These are phyloP conservation scores for Sclerospora graminicola DNA, from an alignment of 352 stramenopile species.

Conservation along the genomic window DNA sequence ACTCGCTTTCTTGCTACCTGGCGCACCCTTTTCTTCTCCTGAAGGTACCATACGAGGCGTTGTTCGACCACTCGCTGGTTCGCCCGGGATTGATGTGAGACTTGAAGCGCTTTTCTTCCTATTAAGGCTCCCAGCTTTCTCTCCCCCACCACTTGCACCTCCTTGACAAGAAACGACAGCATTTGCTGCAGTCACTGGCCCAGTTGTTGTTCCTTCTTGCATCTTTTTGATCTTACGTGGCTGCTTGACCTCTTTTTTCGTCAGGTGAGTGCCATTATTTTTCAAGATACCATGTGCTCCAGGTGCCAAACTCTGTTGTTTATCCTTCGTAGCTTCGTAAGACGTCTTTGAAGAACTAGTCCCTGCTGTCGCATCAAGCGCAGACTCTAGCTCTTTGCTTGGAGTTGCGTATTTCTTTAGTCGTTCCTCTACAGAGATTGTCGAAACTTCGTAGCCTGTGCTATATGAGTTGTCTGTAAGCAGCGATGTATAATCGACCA, in stretches of 20 bases:
- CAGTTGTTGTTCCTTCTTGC: constrained; percentile 27
- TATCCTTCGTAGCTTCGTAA: constrained; percentile 16
- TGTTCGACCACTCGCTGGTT: constrained; percentile 5
- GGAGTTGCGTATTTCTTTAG: constrained; percentile 33
- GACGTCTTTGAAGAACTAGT: background rate
- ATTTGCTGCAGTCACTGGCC: constrained; percentile 2
- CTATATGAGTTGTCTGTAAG: constrained; percentile 75
- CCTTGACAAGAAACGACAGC: constrained; percentile 5
- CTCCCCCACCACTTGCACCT: constrained; percentile 6
- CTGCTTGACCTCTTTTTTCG: constrained; percentile 67
- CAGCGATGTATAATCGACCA: constrained; percentile 61
- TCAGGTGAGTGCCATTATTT: constrained; percentile 18
- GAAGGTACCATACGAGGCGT: constrained; percentile 18
- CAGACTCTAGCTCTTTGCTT: constrained; percentile 34
- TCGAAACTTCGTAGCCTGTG: constrained; percentile 65
- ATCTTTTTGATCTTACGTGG: constrained; percentile 62
- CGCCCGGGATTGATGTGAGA: constrained; percentile 6
- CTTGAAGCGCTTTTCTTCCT: constrained; percentile 19
- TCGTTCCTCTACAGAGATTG: constrained; percentile 47
- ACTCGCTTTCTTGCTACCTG: constrained; percentile 30
- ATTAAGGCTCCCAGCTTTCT: constrained; percentile 12
- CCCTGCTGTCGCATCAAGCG: background rate
- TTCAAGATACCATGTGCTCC: constrained; percentile 13
- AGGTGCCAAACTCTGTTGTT: constrained; percentile 7
- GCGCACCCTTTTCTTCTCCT: constrained; percentile 29